Evolutionary conservation across 2,329 filamentous ascomycete genomes (phyloP).

Genomic region (Gaeumannomyces sp.): DNA sequence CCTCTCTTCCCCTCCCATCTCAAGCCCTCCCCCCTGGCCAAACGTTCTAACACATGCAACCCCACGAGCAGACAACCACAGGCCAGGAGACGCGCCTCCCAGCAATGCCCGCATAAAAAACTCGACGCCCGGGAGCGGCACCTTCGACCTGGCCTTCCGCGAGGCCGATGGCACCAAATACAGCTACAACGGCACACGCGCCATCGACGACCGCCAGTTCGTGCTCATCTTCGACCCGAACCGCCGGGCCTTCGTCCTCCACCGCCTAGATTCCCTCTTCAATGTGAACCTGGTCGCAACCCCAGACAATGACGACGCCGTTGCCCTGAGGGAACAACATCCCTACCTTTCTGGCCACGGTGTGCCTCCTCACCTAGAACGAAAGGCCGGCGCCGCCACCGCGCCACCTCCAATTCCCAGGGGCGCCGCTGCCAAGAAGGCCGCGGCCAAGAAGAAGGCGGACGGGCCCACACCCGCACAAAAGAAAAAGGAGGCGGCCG

Average conservation of each 20-base stretch:
- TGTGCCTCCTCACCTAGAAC: constrained; percentile 11
- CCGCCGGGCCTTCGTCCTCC: constrained; percentile 72
- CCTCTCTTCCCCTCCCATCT: not conserved
- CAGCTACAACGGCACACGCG: constrained; percentile 53
- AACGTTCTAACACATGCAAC: not conserved
- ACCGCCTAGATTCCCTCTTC: constrained; percentile 74
- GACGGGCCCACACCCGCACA: constrained; percentile 10
- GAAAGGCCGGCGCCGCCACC: constrained; percentile 16
- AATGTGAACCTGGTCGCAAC: constrained; percentile 77
- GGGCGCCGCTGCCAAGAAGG: constrained; percentile 18
- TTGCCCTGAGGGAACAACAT: constrained; percentile 59
- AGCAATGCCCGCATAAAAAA: constrained; percentile 42
- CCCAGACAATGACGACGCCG: constrained; percentile 57
- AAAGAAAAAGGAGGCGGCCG: constrained; percentile 14
- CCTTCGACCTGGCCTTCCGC: constrained; percentile 50
- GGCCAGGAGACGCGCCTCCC: constrained; percentile 46
- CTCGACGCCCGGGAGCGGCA: constrained; percentile 38
- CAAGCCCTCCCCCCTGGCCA: not conserved
- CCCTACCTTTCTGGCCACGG: constrained; percentile 48
- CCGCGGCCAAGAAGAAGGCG: constrained; percentile 27
- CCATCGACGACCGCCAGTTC: constrained; percentile 50
- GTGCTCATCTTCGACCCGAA: constrained; percentile 70
- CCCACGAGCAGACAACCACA: constrained; percentile 51
- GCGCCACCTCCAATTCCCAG: constrained; percentile 9
- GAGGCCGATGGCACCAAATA: constrained; percentile 49